phyloP scores from a whole-genome alignment of 306 rosid species.

The Hippophae rhamnoides region DNA sequence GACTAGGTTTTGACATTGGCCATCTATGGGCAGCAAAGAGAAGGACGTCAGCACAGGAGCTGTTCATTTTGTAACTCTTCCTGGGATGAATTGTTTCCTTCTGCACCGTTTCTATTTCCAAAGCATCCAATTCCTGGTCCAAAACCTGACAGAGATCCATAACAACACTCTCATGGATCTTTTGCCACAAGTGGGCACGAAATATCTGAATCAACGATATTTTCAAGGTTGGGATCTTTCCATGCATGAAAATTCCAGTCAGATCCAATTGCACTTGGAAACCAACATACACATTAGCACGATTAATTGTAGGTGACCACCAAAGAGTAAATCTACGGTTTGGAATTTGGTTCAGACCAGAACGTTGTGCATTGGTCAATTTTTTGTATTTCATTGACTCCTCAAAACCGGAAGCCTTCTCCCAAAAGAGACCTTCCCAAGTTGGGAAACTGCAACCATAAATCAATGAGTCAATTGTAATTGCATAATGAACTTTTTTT shows the following conservation, averaged over 20 bases:
- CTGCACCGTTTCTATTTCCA: slow-evolving; percentile 98
- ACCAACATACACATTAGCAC: slow-evolving; percentile 98
- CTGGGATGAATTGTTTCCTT: slow-evolving; percentile 98
- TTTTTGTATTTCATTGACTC: slow-evolving; percentile 99
- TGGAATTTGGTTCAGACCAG: slow-evolving; percentile 98
- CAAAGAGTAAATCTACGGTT: slow-evolving; percentile 99
- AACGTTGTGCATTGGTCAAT: slow-evolving; percentile 98
- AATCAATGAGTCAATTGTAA: slow-evolving; percentile 16
- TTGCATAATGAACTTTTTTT: neutral
- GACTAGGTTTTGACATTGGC: slow-evolving; percentile 99
- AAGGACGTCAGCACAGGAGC: slow-evolving; percentile 95
- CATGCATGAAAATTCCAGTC: slow-evolving; percentile 99
- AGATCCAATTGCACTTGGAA: slow-evolving; percentile 98
- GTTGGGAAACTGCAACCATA: slow-evolving; percentile 65
- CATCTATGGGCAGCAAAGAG: slow-evolving; percentile 99
- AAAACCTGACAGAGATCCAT: slow-evolving; percentile 99
- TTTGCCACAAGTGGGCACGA: slow-evolving; percentile 99
- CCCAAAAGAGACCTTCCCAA: slow-evolving; percentile 99
- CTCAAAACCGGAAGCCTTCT: slow-evolving; percentile 98
- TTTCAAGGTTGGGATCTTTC: slow-evolving; percentile 96
- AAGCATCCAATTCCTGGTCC: slow-evolving; percentile 97
- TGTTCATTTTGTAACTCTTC: slow-evolving; percentile 99
- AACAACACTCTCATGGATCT: slow-evolving; percentile 98
- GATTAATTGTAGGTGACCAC: slow-evolving; percentile 99
- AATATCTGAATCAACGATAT: slow-evolving; percentile 93